Evolutionary conservation across 768 basidiomycete genomes (phyloP), one percentile per base, ranked within the genome.

Genomic region (Austroboletus eburneus): DNA sequence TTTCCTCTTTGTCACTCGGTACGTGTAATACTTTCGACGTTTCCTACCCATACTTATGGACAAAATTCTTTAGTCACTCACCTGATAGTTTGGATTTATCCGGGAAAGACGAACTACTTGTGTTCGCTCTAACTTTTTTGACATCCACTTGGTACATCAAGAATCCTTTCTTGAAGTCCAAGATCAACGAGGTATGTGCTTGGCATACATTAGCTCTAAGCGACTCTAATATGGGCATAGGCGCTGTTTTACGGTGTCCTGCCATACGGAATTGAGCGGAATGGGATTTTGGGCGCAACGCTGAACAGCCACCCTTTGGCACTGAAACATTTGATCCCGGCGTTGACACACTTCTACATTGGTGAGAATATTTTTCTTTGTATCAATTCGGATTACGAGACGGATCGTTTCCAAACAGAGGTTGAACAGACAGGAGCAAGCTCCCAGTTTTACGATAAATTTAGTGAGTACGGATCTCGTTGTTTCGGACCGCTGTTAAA

Each of bases 391-490:
- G 47, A 42, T 43, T 21, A 40, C 49, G 36, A 57, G 23, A 37
- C 7, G 8, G 7, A 18, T 35, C 17, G n/a, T n/a, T 40, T 39
- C 6, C 18, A 29, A 42, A 46, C 62, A 95, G 95, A 98, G 78
- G 93, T 97, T 37, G 96, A 99, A 65, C 86, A 87, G 57, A 99
- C 96, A 0, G 96, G 96, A 24, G 91, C 93, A 18, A 95, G 93
- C 61, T 95, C 93, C 0, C 95, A 98, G 61, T 98, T 99, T 70
- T 98, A 96, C 68, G 95, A 96, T 66, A 94, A 96, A 81, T 95
- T 94, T 61, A 89, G 89, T 90, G 59, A 54, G 86, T 78, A 14
- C 4, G 23, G 16, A n/a, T 40, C 47, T 54, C 40, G 24, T 42
- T 37, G 21, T 10, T 14, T 9, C 30, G 7, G 33, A 8, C 62